Conservation (phyloP, 805 yeast species). For the Candida andamanensis region DNA sequence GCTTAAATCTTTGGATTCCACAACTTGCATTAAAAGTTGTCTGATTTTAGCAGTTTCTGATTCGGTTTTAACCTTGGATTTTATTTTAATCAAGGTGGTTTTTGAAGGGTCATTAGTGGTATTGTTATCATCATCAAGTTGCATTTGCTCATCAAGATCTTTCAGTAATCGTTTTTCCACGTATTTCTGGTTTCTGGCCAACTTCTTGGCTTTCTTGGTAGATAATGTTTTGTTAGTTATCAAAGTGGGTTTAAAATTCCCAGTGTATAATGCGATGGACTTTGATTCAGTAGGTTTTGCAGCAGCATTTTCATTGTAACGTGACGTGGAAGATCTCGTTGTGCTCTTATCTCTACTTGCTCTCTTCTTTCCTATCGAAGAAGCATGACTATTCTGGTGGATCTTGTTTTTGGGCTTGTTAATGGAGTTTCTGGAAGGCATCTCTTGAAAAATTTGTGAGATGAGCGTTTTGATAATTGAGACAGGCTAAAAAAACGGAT, state of each 20-base stretch:
- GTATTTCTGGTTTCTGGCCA: constrained; percentile 74
- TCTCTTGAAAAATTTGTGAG: constrained; percentile 24
- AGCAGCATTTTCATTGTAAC: constrained; percentile 34
- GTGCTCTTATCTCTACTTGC: constrained; percentile 43
- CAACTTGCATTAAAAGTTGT: constrained; percentile 67
- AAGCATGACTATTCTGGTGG: constrained; percentile 45
- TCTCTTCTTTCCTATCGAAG: constrained; percentile 50
- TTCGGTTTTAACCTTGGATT: constrained; percentile 14
- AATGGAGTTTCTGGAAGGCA: constrained; percentile 81
- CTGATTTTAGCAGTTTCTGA: constrained; percentile 43
- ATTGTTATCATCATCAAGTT: constrained; percentile 29
- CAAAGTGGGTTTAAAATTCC: constrained; percentile 23
- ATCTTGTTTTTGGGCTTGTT: constrained; percentile 71
- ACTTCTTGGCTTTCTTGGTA: constrained; percentile 71
- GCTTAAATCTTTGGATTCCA: constrained; percentile 51
- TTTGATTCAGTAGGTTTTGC: constrained; percentile 41
- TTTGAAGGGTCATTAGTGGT: constrained; percentile 1
- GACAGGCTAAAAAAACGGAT: background rate
- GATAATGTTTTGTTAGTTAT: constrained; percentile 60
- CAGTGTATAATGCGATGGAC: constrained; percentile 43
- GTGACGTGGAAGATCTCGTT: constrained; percentile 40
- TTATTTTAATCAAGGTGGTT: constrained; percentile 15
- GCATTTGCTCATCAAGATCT: constrained; percentile 50
- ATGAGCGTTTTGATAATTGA: too few relatives aligned
- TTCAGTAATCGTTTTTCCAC: constrained; percentile 52